phyloP scores from a whole-genome alignment of 805 yeast genomes.

The Spencermartinsiella europaea region DNA sequence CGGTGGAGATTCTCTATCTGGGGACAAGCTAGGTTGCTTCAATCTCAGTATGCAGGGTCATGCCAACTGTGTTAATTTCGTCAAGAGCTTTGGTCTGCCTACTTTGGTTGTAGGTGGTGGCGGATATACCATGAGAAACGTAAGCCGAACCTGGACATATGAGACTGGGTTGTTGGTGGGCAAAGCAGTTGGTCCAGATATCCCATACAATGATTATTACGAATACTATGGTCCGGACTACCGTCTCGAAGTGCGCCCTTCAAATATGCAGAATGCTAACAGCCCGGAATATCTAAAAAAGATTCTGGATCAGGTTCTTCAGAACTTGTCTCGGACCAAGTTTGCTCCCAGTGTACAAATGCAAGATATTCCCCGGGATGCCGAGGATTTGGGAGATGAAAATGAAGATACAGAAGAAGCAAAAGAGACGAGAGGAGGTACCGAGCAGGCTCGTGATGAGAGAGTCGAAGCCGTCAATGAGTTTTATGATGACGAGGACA shows the following conservation, averaged over 20 bases:
- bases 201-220: conserved; percentile 92
- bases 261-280: conserved; percentile 95
- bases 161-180: conserved; percentile 81
- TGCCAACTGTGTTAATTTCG: conserved; percentile 89
- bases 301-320: conserved; percentile 67
- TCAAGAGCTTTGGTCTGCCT: conserved; percentile 85
- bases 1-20: conserved; percentile 94
- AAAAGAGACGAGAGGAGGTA: conserved; percentile 87
- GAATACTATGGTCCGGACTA: conserved; percentile 98
- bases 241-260: conserved; percentile 87
- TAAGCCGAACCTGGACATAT: conserved; percentile 90
- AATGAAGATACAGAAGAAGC: conserved; percentile 79
- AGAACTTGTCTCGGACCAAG: conserved; percentile 81
- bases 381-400: conserved; percentile 80
- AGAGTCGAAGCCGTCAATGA: conserved; percentile 68
- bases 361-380: conserved; percentile 81
- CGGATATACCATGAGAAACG: conserved; percentile 95
- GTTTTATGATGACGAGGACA: conserved; percentile 63
- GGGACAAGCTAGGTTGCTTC: conserved; percentile 91
- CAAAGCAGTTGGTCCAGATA: conserved; percentile 44
- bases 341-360: conserved; percentile 97
- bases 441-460: conserved; percentile 76
- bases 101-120: conserved; percentile 95
- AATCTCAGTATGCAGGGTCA: conserved; percentile 88
- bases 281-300: conserved; percentile 87